Evolutionary conservation across 768 basidiomycete genomes (phyloP).

Genomic region (Lentinula sp.): DNA sequence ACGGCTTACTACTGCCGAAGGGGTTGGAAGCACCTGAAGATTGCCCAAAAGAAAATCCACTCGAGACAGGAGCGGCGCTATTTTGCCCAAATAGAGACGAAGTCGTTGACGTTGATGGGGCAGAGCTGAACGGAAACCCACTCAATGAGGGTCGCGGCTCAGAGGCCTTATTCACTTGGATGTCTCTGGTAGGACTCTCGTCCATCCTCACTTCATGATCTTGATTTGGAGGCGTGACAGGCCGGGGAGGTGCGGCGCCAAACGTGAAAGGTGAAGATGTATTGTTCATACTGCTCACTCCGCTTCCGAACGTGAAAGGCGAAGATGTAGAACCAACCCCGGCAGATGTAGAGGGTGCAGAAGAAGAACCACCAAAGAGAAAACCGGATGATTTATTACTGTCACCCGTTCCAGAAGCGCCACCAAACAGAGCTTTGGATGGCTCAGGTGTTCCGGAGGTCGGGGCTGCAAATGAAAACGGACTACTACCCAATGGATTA

Average conservation of each 20-base stretch:
- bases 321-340: neutral
- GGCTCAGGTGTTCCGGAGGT: neutral
- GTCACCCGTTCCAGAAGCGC: neutral
- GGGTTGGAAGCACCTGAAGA: conserved; percentile 17
- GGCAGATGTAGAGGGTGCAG: conserved; percentile 20
- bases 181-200: conserved; percentile 69
- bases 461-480: conserved; percentile 2
- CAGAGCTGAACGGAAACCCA: conserved; percentile 43
- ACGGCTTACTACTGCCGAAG: conserved; percentile 17
- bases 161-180: conserved; percentile 37
- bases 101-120: conserved; percentile 19
- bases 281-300: conserved; percentile 31
- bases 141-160: conserved; percentile 31
- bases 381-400: conserved; percentile 23
- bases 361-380: conserved; percentile 34
- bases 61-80: conserved; percentile 20
- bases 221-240: conserved; percentile 61
- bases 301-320: conserved; percentile 42
- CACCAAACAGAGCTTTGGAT: conserved; percentile 2
- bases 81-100: conserved; percentile 28
- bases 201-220: conserved; percentile 76
- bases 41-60: conserved; percentile 25
- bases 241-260: conserved; percentile 36
- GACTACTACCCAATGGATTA: neutral
- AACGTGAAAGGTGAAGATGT: conserved; percentile 51